These are phyloP conservation scores for Noccaea caerulescens DNA, from an alignment of 345 rosid species.

Conservation along the genomic window DNA sequence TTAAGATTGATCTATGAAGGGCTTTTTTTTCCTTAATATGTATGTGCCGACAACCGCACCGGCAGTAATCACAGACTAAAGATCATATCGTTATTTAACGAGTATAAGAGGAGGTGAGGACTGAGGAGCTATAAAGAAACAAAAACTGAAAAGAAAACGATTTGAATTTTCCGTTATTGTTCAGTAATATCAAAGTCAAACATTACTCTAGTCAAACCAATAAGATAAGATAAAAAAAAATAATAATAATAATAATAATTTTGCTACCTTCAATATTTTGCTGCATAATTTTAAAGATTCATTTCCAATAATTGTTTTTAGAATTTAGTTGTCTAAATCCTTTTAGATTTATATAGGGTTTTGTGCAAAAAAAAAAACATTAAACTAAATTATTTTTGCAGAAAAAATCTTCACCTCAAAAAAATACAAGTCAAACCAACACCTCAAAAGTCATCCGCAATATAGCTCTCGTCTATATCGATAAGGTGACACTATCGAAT, in stretches of 20 bases:
- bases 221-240: too few species aligned
- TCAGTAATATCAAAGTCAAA: background rate
- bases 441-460: too few species aligned
- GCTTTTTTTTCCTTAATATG: background rate
- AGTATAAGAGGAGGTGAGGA: background rate
- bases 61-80: background rate
- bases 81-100: conserved; percentile 4
- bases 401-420: too few species aligned
- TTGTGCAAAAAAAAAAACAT: too few species aligned
- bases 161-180: background rate
- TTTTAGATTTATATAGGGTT: background rate
- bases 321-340: background rate
- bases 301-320: background rate
- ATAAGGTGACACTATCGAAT: too few species aligned
- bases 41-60: conserved; percentile 30
- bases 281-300: background rate
- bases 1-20: conserved; percentile 21
- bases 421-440: too few species aligned
- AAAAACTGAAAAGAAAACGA: background rate
- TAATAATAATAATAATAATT: background rate
- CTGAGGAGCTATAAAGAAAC: background rate
- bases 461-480: too few species aligned
- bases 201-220: background rate
- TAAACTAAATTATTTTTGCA: too few species aligned
- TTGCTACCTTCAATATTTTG: background rate